Evolutionary conservation across 2,329 filamentous ascomycete genomes (phyloP).

Genomic region (Thelonectria rubi): DNA sequence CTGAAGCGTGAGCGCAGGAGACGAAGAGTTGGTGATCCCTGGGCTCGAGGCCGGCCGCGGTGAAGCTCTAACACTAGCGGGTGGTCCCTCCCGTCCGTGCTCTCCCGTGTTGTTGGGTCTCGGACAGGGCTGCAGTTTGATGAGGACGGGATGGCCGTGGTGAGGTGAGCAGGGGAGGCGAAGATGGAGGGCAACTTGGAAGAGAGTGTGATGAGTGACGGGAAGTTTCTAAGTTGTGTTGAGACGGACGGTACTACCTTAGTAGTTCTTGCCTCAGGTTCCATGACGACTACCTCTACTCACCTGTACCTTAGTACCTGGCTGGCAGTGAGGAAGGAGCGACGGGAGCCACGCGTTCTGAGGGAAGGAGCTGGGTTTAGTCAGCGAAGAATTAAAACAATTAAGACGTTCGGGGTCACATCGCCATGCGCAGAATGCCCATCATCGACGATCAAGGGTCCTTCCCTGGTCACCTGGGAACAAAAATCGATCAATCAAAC

Average conservation of each 20-base stretch:
- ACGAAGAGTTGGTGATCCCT: conserved; percentile 20
- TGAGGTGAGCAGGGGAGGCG: background rate
- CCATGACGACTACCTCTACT: too few relatives aligned
- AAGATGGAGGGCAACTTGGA: background rate
- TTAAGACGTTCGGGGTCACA: background rate
- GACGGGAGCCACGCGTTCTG: too few relatives aligned
- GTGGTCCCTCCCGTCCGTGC: conserved; percentile 15
- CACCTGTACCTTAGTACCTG: too few relatives aligned
- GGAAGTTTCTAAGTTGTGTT: too few relatives aligned
- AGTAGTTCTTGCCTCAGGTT: too few relatives aligned
- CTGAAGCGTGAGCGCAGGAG: conserved; percentile 39
- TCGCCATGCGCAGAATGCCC: background rate
- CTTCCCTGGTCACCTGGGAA: background rate
- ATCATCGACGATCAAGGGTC: conserved; percentile 7
- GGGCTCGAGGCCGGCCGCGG: conserved; percentile 1
- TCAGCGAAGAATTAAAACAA: background rate
- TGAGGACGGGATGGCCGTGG: conserved; percentile 2
- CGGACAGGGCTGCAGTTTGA: conserved; percentile 14
- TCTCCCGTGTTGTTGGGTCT: conserved; percentile 10
- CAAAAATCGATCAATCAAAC: conserved; percentile 16
- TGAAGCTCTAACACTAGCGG: conserved; percentile 18
- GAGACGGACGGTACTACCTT: too few relatives aligned
- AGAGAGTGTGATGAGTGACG: background rate
- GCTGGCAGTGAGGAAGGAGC: too few relatives aligned
- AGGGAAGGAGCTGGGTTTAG: background rate